Evolutionary conservation across 345 rosid genomes (phyloP).

Genomic region (Salix viminalis): DNA sequence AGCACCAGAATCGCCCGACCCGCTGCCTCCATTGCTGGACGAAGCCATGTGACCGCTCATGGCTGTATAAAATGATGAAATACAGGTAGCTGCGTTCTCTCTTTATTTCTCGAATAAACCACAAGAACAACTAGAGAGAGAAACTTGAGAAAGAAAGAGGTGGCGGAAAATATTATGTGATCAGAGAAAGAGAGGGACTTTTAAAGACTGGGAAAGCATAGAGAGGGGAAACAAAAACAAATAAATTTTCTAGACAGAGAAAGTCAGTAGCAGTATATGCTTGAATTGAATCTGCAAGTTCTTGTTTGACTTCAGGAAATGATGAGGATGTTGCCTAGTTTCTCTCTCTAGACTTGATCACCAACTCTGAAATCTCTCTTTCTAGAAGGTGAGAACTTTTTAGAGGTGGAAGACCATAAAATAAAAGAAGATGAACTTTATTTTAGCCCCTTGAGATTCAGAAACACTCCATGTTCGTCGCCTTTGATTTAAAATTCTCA

Average conservation of each 20-base stretch:
- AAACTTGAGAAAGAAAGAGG: background rate
- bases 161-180: background rate
- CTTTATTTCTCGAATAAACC: background rate
- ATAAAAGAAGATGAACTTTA: background rate
- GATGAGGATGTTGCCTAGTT: background rate
- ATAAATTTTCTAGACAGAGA: background rate
- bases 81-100: background rate
- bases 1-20: conserved; percentile 77
- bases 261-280: background rate
- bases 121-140: background rate
- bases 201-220: background rate
- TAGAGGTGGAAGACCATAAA: background rate
- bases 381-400: background rate
- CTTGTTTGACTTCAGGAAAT: background rate
- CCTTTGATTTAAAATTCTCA: background rate
- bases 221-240: background rate
- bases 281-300: background rate
- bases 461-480: background rate
- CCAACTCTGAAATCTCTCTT: background rate
- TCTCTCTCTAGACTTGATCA: background rate
- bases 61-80: background rate
- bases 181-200: background rate
- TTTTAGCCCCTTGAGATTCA: background rate
- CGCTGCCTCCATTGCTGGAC: conserved; percentile 58
- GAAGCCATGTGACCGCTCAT: conserved; percentile 47